Evolutionary conservation across 306 rosid genomes (phyloP).

Genomic region (Cucumis cinereus): DNA sequence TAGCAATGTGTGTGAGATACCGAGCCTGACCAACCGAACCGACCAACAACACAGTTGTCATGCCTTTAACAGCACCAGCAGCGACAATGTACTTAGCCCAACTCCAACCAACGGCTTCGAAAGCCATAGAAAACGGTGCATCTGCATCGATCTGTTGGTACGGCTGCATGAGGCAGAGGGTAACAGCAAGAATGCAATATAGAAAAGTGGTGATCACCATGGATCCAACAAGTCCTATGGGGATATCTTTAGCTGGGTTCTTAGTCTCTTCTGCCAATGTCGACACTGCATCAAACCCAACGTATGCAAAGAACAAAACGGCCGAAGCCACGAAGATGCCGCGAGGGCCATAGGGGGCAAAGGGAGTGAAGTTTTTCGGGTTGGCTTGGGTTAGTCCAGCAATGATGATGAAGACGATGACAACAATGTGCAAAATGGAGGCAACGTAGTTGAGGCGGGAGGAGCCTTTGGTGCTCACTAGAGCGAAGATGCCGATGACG

Average conservation of each 20-base stretch:
- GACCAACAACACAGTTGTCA: conserved; percentile 69
- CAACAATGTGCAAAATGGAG: conserved; percentile 37
- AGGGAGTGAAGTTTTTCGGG: conserved; percentile 24
- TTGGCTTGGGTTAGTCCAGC: conserved; percentile 61
- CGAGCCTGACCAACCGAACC: conserved; percentile 67
- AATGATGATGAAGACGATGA: conserved; percentile 54
- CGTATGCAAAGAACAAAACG: conserved; percentile 72
- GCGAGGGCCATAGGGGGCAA: conserved; percentile 24
- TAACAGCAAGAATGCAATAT: conserved; percentile 48
- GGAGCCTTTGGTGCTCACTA: conserved; percentile 66
- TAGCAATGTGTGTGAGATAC: conserved; percentile 73
- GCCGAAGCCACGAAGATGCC: conserved; percentile 60
- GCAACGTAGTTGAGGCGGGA: conserved; percentile 75
- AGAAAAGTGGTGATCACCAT: conserved; percentile 34
- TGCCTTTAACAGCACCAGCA: conserved; percentile 65
- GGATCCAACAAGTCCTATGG: conserved; percentile 72
- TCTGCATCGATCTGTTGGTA: background rate
- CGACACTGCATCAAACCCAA: conserved; percentile 69
- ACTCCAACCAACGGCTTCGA: conserved; percentile 45
- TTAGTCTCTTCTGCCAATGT: conserved; percentile 92
- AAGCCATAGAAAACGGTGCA: conserved; percentile 61
- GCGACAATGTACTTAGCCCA: conserved; percentile 91
- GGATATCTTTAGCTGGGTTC: conserved; percentile 64
- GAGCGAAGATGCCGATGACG: conserved; percentile 31
- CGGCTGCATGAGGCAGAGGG: conserved; percentile 65